These are phyloP conservation scores for Scopulariopsis brevicaulis DNA, from an alignment of 2,329 filamentous ascomycete species.

Conservation along the genomic window DNA sequence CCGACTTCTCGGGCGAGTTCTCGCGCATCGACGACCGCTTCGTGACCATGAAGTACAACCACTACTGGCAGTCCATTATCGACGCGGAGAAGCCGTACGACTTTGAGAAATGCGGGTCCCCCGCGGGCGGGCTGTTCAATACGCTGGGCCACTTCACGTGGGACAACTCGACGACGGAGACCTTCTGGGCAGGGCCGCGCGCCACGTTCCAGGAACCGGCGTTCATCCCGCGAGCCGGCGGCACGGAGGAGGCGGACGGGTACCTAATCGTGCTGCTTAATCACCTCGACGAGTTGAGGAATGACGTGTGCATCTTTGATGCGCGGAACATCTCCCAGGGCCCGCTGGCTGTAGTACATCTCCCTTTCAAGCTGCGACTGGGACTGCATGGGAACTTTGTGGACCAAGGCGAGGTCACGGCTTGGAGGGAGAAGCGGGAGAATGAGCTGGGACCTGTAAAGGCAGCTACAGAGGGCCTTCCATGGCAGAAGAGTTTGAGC, in stretches of 20 bases:
- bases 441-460: constrained; percentile 25
- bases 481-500: constrained; percentile 28
- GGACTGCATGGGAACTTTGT: constrained; percentile 32
- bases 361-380: constrained; percentile 27
- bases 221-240: constrained; percentile 23
- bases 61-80: constrained; percentile 3
- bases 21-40: constrained; percentile 3
- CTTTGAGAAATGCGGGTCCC: constrained; percentile 2
- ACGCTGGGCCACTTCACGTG: constrained; percentile 18
- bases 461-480: constrained; percentile 21
- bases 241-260: constrained; percentile 33
- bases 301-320: constrained; percentile 30
- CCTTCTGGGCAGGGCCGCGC: constrained; percentile 19
- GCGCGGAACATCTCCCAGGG: constrained; percentile 24
- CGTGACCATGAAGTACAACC: constrained; percentile 1
- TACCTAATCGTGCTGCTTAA: constrained; percentile 36
- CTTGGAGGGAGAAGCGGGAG: constrained; percentile 22
- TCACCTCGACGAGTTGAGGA: constrained; percentile 29
- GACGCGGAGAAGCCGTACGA: constrained; percentile 1
- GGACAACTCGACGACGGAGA: constrained; percentile 12
- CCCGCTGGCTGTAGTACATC: constrained; percentile 25
- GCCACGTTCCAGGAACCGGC: constrained; percentile 28
- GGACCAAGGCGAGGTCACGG: constrained; percentile 26
- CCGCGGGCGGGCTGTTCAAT: constrained; percentile 17
- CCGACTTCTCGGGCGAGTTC: constrained; percentile 1